A percentile compares a stretch with the other conserved stretches of the same genome.
Conservation (phyloP, 83 land plant species). For the Picea engelmannii region DNA sequence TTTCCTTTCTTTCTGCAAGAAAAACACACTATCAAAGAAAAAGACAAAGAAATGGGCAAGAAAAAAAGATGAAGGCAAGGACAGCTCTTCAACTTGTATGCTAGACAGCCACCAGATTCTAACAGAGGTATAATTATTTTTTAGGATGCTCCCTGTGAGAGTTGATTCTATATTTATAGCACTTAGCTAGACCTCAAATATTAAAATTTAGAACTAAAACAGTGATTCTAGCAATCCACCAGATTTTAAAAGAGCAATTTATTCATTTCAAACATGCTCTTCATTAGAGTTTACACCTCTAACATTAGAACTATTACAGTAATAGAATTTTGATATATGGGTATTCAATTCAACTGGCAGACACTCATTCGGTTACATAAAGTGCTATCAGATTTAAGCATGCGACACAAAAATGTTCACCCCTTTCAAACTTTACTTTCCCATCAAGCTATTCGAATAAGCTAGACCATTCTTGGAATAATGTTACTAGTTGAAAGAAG, state of each 20-base stretch:
- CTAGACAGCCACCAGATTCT: neutral
- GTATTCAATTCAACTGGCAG: neutral
- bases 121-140: neutral
- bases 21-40: neutral
- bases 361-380: neutral
- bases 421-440: too few relatives aligned
- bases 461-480: too few relatives aligned
- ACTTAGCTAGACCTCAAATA: neutral
- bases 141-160: neutral
- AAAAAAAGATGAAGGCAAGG: neutral
- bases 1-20: constrained; percentile 70
- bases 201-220: neutral
- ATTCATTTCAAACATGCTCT: too few relatives aligned
- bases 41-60: neutral
- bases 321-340: neutral
- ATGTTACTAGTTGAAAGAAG: too few relatives aligned
- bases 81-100: neutral
- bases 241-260: too few relatives aligned
- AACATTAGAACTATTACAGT: neutral
- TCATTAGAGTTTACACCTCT: constrained; percentile 1
- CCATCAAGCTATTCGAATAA: too few relatives aligned
- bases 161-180: neutral
- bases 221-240: too few relatives aligned
- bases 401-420: too few relatives aligned
- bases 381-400: neutral